Percentiles rank a stretch among this genome's conserved stretches.
Evolutionary conservation across 305 asterid species (phyloP).

Genomic region (Fraxinus velutina): DNA sequence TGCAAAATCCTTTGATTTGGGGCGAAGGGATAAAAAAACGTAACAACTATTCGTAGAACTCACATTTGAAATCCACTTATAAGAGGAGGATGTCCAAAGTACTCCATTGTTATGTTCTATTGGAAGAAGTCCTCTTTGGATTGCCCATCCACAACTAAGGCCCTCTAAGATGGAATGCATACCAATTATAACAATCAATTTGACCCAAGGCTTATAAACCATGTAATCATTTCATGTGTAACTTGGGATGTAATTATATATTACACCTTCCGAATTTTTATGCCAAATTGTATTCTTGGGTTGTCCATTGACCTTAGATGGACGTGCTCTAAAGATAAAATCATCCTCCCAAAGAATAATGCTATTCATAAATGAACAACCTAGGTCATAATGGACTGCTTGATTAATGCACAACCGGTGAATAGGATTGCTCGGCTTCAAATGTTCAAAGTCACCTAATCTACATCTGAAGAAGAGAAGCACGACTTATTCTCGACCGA

Average conservation of each 20-base stretch:
- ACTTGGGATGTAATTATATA: background rate
- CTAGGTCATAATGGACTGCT: background rate
- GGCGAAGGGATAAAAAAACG: background rate
- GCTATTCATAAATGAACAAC: background rate
- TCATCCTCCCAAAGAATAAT: background rate
- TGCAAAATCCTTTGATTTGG: background rate
- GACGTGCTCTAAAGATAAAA: background rate
- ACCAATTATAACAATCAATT: background rate
- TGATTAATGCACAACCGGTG: background rate
- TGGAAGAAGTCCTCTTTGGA: background rate
- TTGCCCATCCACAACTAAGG: background rate
- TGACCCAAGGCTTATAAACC: background rate
- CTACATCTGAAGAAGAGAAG: background rate
- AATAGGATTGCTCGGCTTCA: background rate
- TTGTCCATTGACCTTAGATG: background rate
- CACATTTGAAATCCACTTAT: background rate
- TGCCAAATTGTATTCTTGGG: background rate
- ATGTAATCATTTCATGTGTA: background rate
- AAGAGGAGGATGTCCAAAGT: background rate
- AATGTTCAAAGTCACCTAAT: background rate
- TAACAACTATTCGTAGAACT: background rate
- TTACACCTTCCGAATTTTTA: background rate
- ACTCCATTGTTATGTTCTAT: background rate
- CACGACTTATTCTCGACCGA: background rate
- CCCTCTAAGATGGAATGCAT: background rate